Conservation (phyloP, 1,284 basidiomycete species). For the Papiliotrema laurentii region DNA sequence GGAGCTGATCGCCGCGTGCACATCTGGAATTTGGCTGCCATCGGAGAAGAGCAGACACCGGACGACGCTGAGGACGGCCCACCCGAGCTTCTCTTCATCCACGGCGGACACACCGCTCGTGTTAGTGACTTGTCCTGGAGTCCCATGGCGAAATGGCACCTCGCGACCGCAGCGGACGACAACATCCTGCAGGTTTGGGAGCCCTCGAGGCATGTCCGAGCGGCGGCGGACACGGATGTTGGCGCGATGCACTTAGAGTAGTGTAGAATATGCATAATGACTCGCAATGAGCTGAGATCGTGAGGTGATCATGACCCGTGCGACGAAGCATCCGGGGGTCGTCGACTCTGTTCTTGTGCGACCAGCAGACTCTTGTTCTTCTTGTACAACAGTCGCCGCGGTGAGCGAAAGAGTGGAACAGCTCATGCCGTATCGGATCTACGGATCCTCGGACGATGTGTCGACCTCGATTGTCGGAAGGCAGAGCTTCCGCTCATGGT, state of each 20-base stretch:
- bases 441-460: no score
- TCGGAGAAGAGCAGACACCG: constrained; percentile 93
- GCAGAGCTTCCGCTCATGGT: neutral
- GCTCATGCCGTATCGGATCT: no score
- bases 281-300: neutral
- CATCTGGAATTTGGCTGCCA: constrained; percentile 89
- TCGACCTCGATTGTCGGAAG: no score
- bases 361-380: no score
- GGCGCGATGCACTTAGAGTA: constrained; percentile 45
- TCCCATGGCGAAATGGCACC: constrained; percentile 47
- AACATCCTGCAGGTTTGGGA: constrained; percentile 52
- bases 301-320: no score
- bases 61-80: constrained; percentile 97
- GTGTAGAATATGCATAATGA: neutral
- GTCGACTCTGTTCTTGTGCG: no score
- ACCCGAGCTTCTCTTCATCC: constrained; percentile 87
- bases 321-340: no score
- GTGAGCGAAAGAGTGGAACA: no score
- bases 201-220: constrained; percentile 49
- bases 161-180: constrained; percentile 52
- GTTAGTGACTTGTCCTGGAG: constrained; percentile 50
- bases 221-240: constrained; percentile 44
- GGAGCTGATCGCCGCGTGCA: constrained; percentile 90
- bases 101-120: constrained; percentile 62
- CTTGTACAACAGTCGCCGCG: no score